Conservation (phyloP, 2,329 filamentous ascomycete species). For the Remersonia thermophila region DNA sequence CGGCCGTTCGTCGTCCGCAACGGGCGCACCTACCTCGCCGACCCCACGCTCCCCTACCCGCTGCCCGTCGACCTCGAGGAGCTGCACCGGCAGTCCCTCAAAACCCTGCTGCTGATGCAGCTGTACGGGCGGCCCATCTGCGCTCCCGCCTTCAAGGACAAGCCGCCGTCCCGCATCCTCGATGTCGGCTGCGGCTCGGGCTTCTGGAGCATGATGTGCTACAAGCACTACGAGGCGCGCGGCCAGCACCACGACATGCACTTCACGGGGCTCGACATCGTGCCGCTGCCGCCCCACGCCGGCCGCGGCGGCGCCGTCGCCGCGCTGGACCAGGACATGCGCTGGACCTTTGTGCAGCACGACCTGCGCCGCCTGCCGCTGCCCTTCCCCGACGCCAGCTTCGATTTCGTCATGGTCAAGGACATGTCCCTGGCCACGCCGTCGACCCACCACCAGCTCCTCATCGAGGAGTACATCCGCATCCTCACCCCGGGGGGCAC, state of each 20-base stretch:
- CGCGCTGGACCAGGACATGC: conserved; percentile 54
- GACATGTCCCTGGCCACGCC: conserved; percentile 60
- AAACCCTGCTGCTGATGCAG: conserved; percentile 68
- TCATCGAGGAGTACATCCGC: conserved; percentile 63
- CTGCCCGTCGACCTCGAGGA: conserved; percentile 79
- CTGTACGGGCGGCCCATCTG: conserved; percentile 73
- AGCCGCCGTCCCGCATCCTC: conserved; percentile 63
- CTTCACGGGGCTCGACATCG: conserved; percentile 75
- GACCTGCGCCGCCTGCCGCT: conserved; percentile 65
- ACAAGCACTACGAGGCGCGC: conserved; percentile 60
- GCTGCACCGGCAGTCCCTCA: conserved; percentile 74
- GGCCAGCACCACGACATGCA: conserved; percentile 54
- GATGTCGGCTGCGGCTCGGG: conserved; percentile 81
- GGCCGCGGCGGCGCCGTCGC: conserved; percentile 7
- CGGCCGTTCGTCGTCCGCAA: conserved; percentile 59
- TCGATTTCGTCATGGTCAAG: conserved; percentile 82
- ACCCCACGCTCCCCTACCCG: conserved; percentile 62
- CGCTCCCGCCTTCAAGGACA: conserved; percentile 51
- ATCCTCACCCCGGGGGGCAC: conserved; percentile 66
- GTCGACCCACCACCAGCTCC: conserved; percentile 40
- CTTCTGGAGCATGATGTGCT: conserved; percentile 82
- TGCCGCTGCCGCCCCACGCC: conserved; percentile 34
- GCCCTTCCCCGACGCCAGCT: conserved; percentile 68
- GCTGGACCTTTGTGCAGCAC: conserved; percentile 81
- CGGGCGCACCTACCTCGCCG: conserved; percentile 72